Percentiles rank a stretch among this genome's conserved stretches.
These are phyloP conservation scores for Fusarium devonianum DNA, from an alignment of 2,329 filamentous ascomycete genomes.

Conservation along the genomic window DNA sequence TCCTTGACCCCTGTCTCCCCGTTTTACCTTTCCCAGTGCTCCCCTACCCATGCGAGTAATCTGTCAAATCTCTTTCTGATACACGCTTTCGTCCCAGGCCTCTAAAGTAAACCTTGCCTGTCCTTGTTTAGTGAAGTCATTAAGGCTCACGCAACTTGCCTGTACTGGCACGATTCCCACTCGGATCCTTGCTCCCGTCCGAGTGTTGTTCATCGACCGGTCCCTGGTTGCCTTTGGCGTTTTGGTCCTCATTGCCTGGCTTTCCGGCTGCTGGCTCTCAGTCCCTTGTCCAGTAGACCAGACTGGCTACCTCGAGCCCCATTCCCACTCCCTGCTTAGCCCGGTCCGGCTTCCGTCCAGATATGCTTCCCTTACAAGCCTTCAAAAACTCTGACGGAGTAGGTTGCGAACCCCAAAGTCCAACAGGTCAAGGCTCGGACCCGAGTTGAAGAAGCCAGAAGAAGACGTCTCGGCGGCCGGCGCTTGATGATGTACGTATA, in stretches of 20 bases:
- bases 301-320: too few species aligned
- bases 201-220: conserved; percentile 30
- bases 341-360: conserved; percentile 20
- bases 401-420: background rate
- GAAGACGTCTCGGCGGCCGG: conserved; percentile 35
- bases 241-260: conserved; percentile 12
- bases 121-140: conserved; percentile 51
- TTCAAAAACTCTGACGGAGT: background rate
- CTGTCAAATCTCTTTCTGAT: conserved; percentile 52
- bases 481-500: conserved; percentile 42
- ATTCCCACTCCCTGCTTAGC: conserved; percentile 18
- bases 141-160: conserved; percentile 52
- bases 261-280: conserved; percentile 18
- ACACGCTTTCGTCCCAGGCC: conserved; percentile 45
- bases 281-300: conserved; percentile 21
- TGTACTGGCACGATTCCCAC: conserved; percentile 45
- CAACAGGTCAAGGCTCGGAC: conserved; percentile 28
- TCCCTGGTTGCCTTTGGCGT: conserved; percentile 12
- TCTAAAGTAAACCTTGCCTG: conserved; percentile 22
- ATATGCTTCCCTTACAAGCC: background rate
- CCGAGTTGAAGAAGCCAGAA: conserved; percentile 16
- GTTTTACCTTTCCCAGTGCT: conserved; percentile 15
- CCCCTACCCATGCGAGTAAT: conserved; percentile 23
- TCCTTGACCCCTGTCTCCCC: conserved; percentile 15
- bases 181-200: conserved; percentile 26